Conservation (phyloP, 805 yeast species). For the Saccharomycopsis schoenii region DNA sequence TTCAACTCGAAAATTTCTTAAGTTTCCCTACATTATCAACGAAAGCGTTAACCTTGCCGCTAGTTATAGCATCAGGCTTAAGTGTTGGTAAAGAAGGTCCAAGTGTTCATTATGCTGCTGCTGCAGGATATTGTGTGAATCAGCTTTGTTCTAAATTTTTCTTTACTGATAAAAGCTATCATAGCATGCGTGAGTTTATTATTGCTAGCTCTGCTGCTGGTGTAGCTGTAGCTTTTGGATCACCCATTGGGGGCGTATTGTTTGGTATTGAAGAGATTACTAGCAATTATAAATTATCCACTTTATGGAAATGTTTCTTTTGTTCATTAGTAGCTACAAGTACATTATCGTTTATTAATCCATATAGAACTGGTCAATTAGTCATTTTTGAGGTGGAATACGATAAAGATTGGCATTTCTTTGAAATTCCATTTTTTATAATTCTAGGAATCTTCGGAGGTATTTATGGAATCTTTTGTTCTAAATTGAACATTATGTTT, state of each 20-base stretch:
- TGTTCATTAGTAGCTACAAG: slow-evolving; percentile 85
- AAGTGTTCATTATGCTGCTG: slow-evolving; percentile 93
- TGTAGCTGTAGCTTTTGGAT: slow-evolving; percentile 96
- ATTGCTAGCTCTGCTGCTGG: slow-evolving; percentile 96
- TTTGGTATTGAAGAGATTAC: slow-evolving; percentile 85
- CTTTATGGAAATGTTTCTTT: slow-evolving; percentile 86
- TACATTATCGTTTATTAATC: slow-evolving; percentile 70
- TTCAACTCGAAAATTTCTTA: slow-evolving; percentile 66
- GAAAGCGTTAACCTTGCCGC: slow-evolving; percentile 73
- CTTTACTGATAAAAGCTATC: background rate
- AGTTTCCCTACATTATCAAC: slow-evolving; percentile 62
- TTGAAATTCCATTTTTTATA: slow-evolving; percentile 74
- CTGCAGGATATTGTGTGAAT: slow-evolving; percentile 81
- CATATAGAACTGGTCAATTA: slow-evolving; percentile 90
- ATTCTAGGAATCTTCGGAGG: slow-evolving; percentile 88
- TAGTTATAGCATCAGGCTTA: slow-evolving; percentile 87
- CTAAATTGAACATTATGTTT: slow-evolving; percentile 64
- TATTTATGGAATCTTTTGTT: slow-evolving; percentile 68
- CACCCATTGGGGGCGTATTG: slow-evolving; percentile 93
- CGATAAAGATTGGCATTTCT: slow-evolving; percentile 75
- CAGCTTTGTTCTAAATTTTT: slow-evolving; percentile 29
- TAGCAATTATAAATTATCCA: slow-evolving; percentile 59
- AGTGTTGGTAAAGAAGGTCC: slow-evolving; percentile 98
- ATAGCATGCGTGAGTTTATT: slow-evolving; percentile 45
- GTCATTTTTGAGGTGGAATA: slow-evolving; percentile 89